Percentiles rank a stretch among this genome's conserved stretches.
These are phyloP conservation scores for Candida boidinii DNA, from an alignment of 805 yeast genomes.

Conservation along the genomic window DNA sequence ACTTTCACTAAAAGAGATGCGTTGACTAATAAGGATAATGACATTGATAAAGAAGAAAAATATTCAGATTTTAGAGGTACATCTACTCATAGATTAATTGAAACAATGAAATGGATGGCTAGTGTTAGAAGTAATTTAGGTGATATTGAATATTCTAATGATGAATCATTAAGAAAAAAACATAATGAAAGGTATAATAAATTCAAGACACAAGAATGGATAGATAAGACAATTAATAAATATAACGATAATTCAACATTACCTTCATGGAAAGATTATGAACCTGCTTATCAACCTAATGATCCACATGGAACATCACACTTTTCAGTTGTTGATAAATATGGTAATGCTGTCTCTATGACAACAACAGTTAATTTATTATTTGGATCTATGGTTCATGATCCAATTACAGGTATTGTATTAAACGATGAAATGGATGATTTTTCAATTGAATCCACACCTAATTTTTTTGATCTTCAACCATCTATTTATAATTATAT, in stretches of 20 bases:
- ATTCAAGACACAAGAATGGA: constrained; percentile 50
- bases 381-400: constrained; percentile 81
- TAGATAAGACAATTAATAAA: constrained; percentile 34
- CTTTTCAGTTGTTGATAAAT: constrained; percentile 65
- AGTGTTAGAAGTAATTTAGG: constrained; percentile 83
- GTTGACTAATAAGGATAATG: constrained; percentile 5
- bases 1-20: constrained; percentile 22
- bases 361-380: constrained; percentile 82
- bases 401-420: constrained; percentile 72
- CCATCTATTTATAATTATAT: constrained; percentile 80
- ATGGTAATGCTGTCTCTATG: constrained; percentile 73
- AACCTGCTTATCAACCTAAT: constrained; percentile 67
- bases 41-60: constrained; percentile 17
- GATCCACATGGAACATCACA: constrained; percentile 93
- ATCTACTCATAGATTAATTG: constrained; percentile 62
- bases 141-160: constrained; percentile 33
- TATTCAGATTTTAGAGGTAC: constrained; percentile 34
- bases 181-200: constrained; percentile 31
- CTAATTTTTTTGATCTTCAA: constrained; percentile 70
- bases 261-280: constrained; percentile 60
- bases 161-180: constrained; percentile 7
- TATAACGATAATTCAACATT: constrained; percentile 53
- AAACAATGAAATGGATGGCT: constrained; percentile 91
- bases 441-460: constrained; percentile 61
- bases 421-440: constrained; percentile 94